Conservation (phyloP, 2,329 filamentous ascomycete species). For the Daldinia sp. region DNA sequence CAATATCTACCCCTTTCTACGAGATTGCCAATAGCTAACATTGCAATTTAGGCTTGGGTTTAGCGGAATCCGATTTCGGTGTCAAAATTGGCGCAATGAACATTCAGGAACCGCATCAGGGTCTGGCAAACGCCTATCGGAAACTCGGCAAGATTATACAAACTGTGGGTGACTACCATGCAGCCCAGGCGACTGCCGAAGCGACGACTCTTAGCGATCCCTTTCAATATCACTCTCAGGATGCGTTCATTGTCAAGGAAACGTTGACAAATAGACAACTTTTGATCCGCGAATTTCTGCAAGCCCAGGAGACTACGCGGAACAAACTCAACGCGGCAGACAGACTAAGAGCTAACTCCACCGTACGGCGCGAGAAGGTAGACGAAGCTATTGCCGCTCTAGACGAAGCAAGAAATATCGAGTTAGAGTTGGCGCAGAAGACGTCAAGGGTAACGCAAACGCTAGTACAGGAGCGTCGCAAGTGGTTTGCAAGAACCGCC, state of each 20-base stretch:
- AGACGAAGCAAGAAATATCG: conserved; percentile 86
- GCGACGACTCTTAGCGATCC: conserved; percentile 95
- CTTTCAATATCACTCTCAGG: conserved; percentile 92
- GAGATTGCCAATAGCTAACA: conserved; percentile 45
- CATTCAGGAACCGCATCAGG: conserved; percentile 89
- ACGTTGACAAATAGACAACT: conserved; percentile 98
- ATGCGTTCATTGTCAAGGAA: conserved; percentile 98
- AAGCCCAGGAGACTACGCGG: conserved; percentile 87
- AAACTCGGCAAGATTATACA: conserved; percentile 96
- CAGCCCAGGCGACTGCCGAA: conserved; percentile 95
- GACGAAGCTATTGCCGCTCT: conserved; percentile 95
- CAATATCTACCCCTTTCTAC: conserved; percentile 43
- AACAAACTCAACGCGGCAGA: conserved; percentile 88
- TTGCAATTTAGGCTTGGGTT: conserved; percentile 77
- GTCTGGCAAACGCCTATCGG: conserved; percentile 88
- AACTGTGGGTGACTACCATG: conserved; percentile 93
- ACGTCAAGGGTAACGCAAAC: conserved; percentile 91
- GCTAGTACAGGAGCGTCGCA: conserved; percentile 86
- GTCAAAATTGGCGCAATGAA: conserved; percentile 89
- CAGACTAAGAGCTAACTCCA: conserved; percentile 86
- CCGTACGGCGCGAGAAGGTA: conserved; percentile 92
- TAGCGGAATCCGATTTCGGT: conserved; percentile 93
- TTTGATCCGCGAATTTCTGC: conserved; percentile 89
- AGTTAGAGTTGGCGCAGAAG: conserved; percentile 85
- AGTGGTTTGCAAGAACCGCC: conserved; percentile 89